Conservation (phyloP, 2,329 filamentous ascomycete species). For the Aspergillus nomiae region DNA sequence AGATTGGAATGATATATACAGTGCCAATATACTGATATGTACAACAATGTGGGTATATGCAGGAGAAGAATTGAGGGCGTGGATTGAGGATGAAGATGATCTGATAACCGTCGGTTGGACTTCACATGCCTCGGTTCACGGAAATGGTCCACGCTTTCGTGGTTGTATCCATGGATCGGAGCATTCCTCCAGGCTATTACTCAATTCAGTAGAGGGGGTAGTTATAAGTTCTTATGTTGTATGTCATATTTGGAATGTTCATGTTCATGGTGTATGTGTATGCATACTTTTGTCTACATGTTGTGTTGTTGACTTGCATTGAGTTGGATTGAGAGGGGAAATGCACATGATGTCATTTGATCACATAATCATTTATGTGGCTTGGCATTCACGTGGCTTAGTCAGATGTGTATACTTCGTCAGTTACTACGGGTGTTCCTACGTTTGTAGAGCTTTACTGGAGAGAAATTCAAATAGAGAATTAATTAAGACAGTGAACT, state of each 20-base stretch:
- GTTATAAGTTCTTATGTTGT: not conserved
- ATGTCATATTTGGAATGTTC: not conserved
- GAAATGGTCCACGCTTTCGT: too few species aligned
- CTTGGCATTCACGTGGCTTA: not conserved
- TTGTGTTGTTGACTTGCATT: not conserved
- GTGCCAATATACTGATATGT: not conserved
- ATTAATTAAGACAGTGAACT: not conserved
- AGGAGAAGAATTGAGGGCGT: not conserved
- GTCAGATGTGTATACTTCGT: not conserved
- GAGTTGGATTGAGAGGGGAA: too few species aligned
- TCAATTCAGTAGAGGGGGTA: not conserved
- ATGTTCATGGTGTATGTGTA: not conserved
- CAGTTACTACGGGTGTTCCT: not conserved
- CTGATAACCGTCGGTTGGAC: not conserved
- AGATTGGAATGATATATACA: not conserved
- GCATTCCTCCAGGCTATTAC: not conserved
- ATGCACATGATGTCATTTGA: not conserved
- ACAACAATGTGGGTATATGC: not conserved
- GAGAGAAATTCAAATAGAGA: too few species aligned
- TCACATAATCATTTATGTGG: not conserved
- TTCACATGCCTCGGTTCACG: constrained; percentile 23
- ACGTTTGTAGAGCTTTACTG: not conserved
- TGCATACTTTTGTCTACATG: not conserved
- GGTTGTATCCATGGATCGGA: not conserved
- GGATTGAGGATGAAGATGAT: not conserved